Base-by-base conservation (phyloP, 2,329 filamentous ascomycete species). In the Huntiella abstrusa region DNA sequence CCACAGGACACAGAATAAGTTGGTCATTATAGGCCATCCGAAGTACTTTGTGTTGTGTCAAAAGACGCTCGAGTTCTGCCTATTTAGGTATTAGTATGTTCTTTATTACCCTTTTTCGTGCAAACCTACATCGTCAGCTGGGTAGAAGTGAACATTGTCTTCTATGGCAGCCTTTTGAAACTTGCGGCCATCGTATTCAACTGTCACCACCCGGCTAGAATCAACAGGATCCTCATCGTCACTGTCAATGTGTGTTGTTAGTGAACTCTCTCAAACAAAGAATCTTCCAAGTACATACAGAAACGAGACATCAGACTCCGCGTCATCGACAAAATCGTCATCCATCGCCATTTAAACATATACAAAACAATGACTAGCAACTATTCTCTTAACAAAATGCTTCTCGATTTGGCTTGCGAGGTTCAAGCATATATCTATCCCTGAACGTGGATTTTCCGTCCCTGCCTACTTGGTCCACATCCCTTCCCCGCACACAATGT, bases 111-210 rank as follows among this genome's bases (percentile, higher is more conserved):
- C 15, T 40, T 17, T 40, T 5, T 12, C n/a, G 7, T 13, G 4
- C n/a, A 5, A 15, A 16, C 44, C 43, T 44, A 49, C 48, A 12
- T 32, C 36, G n/a, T 49, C 48, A 2, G 44, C 35, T 11, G 48
- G 48, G 34, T 49, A 28, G 19, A 46, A 49, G 40, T 46, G 42
- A 4, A 49, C 38, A 13, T 43, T 17, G 3, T 46, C 41, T 10
- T 43, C 34, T 12, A 46, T 16, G 17, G 34, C 19, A 17, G 16
- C 12, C 13, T 40, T 41, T 16, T 46, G 43, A 13, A 43, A 49
- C n/a, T 15, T n/a, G 10, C 41, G 37, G n/a, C 33, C 35, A 11
- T 5, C 35, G 11, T 45, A 45, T 13, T 41, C 38, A 11, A 45
- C 16, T n/a, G 32, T 22, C 19, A 33, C 15, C 15, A 28, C 40